Conservation (phyloP, 192 early-diverging fungal genomes). For the Irineochytrium annulatum region DNA sequence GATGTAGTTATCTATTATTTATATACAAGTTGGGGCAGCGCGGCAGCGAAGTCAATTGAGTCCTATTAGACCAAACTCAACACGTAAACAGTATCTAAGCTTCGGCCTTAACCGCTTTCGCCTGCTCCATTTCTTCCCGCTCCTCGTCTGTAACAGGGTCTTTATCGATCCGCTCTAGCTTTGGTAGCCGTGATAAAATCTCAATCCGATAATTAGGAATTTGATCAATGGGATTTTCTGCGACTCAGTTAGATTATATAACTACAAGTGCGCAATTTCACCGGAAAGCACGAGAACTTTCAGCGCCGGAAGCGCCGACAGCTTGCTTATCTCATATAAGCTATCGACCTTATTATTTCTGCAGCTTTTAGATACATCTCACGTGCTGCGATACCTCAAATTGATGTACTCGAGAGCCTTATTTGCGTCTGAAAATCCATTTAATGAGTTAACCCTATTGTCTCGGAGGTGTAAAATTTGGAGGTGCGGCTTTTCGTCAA, state of each 20-base stretch:
- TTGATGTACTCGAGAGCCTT: slow-evolving; percentile 44
- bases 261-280: neutral
- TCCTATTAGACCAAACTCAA: neutral
- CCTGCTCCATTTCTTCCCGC: slow-evolving; percentile 45
- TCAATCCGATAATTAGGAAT: slow-evolving; percentile 48
- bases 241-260: neutral
- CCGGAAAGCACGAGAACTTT: slow-evolving; percentile 39
- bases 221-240: slow-evolving; percentile 48
- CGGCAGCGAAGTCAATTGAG: neutral
- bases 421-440: slow-evolving; percentile 20
- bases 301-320: slow-evolving; percentile 29
- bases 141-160: slow-evolving; percentile 50
- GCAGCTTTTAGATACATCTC: neutral
- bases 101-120: neutral
- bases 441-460: slow-evolving; percentile 37
- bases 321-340: slow-evolving; percentile 41
- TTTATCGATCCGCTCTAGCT: slow-evolving; percentile 53
- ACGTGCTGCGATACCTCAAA: slow-evolving; percentile 29
- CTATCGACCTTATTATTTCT: slow-evolving; percentile 44
- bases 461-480: slow-evolving; percentile 47
- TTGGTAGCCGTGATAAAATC: slow-evolving; percentile 35
- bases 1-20: slow-evolving; percentile 14
- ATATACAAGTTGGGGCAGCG: neutral
- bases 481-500: slow-evolving; percentile 36
- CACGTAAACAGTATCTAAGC: neutral